These are phyloP conservation scores for Antitrichia curtipendula DNA, from an alignment of 225 moss, liverwort and hornwort genomes.

Conservation along the genomic window DNA sequence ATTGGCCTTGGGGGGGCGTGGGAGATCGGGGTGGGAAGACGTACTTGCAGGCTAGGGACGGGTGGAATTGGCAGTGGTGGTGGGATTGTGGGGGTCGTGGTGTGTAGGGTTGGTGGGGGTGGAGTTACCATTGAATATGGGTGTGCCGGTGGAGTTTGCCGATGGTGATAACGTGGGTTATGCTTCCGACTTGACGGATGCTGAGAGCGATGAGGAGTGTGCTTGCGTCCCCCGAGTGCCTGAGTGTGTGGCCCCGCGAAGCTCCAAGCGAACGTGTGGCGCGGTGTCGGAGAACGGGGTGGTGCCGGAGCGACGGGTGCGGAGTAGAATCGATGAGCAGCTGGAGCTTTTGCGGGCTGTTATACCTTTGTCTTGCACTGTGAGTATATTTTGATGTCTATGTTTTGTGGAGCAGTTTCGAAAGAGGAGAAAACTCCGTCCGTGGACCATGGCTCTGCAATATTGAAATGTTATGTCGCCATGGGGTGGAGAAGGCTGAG, in stretches of 20 bases:
- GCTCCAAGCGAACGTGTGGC: constrained; percentile 14
- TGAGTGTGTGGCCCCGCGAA: background rate
- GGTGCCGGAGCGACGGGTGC: constrained; percentile 5
- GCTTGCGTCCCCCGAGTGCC: background rate
- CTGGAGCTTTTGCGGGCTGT: constrained; percentile 18
- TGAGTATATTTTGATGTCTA: background rate
- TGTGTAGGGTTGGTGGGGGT: background rate
- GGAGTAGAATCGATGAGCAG: constrained; percentile 18
- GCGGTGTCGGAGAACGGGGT: background rate
- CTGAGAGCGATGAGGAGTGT: constrained; percentile 6
- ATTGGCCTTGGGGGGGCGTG: background rate
- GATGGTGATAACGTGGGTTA: background rate
- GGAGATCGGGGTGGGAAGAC: background rate
- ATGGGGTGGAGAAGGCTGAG: background rate
- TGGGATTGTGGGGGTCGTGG: background rate
- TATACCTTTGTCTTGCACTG: constrained; percentile 8
- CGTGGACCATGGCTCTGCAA: background rate
- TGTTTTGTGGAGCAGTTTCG: background rate
- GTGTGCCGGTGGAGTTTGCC: background rate
- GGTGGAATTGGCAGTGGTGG: background rate
- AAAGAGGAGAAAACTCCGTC: too few species aligned
- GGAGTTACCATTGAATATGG: background rate
- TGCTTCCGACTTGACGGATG: constrained; percentile 22
- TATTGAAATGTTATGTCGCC: background rate
- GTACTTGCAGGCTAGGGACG: background rate